Conservation (phyloP, 1,284 basidiomycete genomes). For the Cystobasidium pallidum region DNA sequence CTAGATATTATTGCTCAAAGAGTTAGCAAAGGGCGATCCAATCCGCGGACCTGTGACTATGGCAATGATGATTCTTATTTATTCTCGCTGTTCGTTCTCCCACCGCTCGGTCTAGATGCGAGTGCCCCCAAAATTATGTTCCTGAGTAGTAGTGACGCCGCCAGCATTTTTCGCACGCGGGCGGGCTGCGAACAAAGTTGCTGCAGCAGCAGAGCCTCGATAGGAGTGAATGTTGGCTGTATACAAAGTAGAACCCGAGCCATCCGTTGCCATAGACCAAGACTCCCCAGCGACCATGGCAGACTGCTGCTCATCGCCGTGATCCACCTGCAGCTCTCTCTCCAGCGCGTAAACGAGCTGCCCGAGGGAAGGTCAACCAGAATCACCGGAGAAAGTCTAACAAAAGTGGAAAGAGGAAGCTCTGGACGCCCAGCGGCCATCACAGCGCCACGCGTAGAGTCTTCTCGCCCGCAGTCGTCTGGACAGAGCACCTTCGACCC, state of each 20-base stretch:
- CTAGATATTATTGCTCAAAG: too few relatives aligned
- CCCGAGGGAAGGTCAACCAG: slow-evolving; percentile 5
- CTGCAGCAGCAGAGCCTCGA: neutral
- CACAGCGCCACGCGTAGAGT: neutral
- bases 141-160: too few relatives aligned
- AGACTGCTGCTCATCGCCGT: neutral
- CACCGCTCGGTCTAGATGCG: too few relatives aligned
- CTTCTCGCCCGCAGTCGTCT: neutral
- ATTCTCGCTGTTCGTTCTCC: too few relatives aligned
- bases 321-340: neutral
- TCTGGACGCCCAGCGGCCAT: neutral
- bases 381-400: slow-evolving; percentile 1
- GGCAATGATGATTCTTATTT: too few relatives aligned
- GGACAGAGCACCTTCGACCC: neutral
- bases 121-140: too few relatives aligned
- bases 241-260: neutral
- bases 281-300: neutral
- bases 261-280: neutral
- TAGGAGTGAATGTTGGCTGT: neutral
- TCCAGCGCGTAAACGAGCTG: slow-evolving; percentile 1
- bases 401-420: neutral
- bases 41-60: too few relatives aligned
- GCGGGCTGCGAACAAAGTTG: too few relatives aligned
- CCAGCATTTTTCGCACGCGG: too few relatives aligned
- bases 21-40: too few relatives aligned